Evolutionary conservation across 345 rosid genomes (phyloP), one percentile per base, ranked within the genome.

Genomic region (Eucalyptus regnans): DNA sequence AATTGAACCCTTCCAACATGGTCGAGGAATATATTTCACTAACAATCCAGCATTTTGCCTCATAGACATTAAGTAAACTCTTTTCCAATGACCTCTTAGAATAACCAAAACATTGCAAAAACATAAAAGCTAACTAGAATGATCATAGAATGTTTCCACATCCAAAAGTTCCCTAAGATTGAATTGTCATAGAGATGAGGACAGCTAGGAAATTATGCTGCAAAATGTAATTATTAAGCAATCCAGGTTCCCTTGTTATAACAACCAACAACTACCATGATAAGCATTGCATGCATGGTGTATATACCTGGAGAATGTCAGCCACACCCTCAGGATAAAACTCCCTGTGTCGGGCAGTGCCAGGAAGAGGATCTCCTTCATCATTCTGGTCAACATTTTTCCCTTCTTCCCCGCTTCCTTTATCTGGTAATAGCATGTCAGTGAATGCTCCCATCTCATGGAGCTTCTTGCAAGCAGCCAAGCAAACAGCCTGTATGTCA

Each of bases 241-340:
- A 13, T 43, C 43, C 14, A 33, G 16, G 33, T 86, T 86, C 44
- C 29, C 66, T 37, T 33, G 46, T 43, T 6, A 86, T 43, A 23
- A 31, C 13, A 52, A 33, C 41, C 43, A 51, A 86, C 60, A 86
- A 17, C 87, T 76, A 20, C 48, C 7, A 25, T 22, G 27, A 44
- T 76, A 88, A 49, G 62, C 68, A 33, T 79, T 56, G 66, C 79
- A 90, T 51, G 79, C 43, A 88, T 64, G 58, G 90, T 29, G n/a
- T 91, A 90, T 94, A 88, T 87, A 95, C 99, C 98, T 95, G 94
- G 51, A 98, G 98, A 90, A 94, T 92, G 90, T 94, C 93, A 79
- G 99, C 99, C 83, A 98, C 98, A 87, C 99, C 99, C 95, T 98
- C 99, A 10, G 99, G 99, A 92, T 98, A 98, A 93, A 98, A 98